These are phyloP conservation scores for Cylindrodendrum hubeiense DNA, from an alignment of 2,329 filamentous ascomycete genomes.

Conservation along the genomic window DNA sequence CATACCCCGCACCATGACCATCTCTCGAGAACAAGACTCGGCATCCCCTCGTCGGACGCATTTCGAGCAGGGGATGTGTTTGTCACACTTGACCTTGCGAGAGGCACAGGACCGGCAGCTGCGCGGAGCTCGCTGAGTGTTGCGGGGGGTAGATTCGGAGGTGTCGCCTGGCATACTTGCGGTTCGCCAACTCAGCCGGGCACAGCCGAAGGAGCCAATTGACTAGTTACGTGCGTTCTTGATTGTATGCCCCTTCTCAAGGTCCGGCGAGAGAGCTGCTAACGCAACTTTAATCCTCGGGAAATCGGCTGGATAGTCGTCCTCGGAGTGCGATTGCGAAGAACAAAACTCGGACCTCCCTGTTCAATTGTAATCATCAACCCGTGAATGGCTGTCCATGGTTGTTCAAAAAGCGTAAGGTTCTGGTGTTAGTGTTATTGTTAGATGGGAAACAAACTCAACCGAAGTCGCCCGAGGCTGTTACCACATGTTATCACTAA, in stretches of 20 bases:
- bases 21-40: conserved; percentile 26
- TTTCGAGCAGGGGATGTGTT: conserved; percentile 38
- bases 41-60: conserved; percentile 39
- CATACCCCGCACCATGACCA: conserved; percentile 24
- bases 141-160: conserved; percentile 14
- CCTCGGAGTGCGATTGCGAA: neutral
- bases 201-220: neutral
- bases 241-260: too few species aligned
- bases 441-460: neutral
- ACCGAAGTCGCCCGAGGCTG: conserved; percentile 2
- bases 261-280: too few species aligned
- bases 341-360: neutral
- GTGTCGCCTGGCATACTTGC: conserved; percentile 1
- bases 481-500: neutral
- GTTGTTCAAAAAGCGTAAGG: neutral
- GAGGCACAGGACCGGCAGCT: conserved; percentile 38
- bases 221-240: too few species aligned
- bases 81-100: conserved; percentile 44
- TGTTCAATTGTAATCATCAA: neutral
- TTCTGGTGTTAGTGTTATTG: neutral
- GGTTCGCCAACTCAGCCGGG: neutral
- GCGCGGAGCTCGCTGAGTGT: conserved; percentile 40
- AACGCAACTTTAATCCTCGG: neutral
- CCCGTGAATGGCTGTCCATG: neutral
- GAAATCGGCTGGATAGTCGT: neutral